Conservation (phyloP, 2,329 filamentous ascomycete species). For the Metarhizium brunneum region DNA sequence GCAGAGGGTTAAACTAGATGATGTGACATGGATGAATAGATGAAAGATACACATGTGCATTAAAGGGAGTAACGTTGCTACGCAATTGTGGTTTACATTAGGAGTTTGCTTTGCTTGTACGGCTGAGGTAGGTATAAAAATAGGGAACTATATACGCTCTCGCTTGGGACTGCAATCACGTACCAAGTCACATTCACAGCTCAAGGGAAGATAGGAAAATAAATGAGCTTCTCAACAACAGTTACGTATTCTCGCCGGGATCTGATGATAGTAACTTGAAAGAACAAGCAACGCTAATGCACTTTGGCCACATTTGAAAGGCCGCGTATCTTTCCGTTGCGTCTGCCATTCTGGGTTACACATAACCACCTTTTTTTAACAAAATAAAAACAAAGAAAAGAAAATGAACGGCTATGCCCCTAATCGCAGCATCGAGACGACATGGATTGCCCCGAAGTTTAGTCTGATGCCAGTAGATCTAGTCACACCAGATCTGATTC, state of each 20-base stretch:
- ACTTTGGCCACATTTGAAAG: background rate
- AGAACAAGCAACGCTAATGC: background rate
- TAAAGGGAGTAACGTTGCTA: background rate
- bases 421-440: background rate
- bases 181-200: too few relatives aligned
- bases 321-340: too few relatives aligned
- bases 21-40: background rate
- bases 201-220: too few relatives aligned
- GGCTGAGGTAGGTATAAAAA: background rate
- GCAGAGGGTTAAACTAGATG: constrained; percentile 48
- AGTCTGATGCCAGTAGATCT: background rate
- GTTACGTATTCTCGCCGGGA: too few relatives aligned
- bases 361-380: background rate
- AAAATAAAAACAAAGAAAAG: background rate
- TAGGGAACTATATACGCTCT: background rate
- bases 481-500: background rate
- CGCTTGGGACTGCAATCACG: too few relatives aligned
- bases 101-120: background rate
- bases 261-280: background rate
- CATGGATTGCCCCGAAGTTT: background rate
- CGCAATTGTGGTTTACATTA: background rate
- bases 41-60: background rate
- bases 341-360: background rate
- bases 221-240: too few relatives aligned
- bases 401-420: background rate